Percentiles rank a stretch among this genome's conserved stretches.
These are phyloP conservation scores for Podaxis sp. DNA, from an alignment of 768 basidiomycete species.

Conservation along the genomic window DNA sequence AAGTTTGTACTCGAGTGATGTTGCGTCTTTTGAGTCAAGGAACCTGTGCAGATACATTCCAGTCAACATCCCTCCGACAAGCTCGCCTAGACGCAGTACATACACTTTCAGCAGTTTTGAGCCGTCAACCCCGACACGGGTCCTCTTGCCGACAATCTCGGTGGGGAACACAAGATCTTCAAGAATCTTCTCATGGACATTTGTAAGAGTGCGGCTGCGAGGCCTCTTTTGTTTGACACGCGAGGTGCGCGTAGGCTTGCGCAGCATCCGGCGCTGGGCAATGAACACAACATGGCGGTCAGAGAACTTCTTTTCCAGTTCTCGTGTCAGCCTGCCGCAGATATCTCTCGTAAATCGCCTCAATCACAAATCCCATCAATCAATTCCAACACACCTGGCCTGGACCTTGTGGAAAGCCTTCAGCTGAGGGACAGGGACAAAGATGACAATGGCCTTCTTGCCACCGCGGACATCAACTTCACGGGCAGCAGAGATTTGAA, in stretches of 20 bases:
- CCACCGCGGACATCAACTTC: conserved; percentile 99
- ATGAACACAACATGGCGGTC: conserved; percentile 99
- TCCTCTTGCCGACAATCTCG: conserved; percentile 98
- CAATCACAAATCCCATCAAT: conserved; percentile 13
- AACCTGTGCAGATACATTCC: conserved; percentile 53
- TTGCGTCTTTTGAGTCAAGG: conserved; percentile 97
- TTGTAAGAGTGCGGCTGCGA: conserved; percentile 93
- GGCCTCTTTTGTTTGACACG: conserved; percentile 96
- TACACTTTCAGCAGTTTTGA: conserved; percentile 98
- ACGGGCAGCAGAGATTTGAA: conserved; percentile 97
- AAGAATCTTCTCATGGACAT: conserved; percentile 96
- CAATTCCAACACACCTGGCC: conserved; percentile 63
- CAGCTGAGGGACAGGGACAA: conserved; percentile 95
- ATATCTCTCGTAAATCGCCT: conserved; percentile 14
- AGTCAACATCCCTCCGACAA: conserved; percentile 13
- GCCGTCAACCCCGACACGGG: conserved; percentile 90
- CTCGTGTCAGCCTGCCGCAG: conserved; percentile 81
- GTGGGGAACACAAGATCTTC: conserved; percentile 99
- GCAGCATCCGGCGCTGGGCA: conserved; percentile 97
- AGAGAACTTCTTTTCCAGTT: conserved; percentile 99
- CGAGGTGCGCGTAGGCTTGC: conserved; percentile 93
- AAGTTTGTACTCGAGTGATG: conserved; percentile 99
- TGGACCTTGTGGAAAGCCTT: conserved; percentile 99
- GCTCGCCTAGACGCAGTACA: conserved; percentile 32
- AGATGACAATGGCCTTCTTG: conserved; percentile 99